Percentiles rank a stretch among this genome's conserved stretches.
These are phyloP conservation scores for Syncephalastrum monosporum DNA, from an alignment of 371 early-diverging fungal genomes.

Conservation along the genomic window DNA sequence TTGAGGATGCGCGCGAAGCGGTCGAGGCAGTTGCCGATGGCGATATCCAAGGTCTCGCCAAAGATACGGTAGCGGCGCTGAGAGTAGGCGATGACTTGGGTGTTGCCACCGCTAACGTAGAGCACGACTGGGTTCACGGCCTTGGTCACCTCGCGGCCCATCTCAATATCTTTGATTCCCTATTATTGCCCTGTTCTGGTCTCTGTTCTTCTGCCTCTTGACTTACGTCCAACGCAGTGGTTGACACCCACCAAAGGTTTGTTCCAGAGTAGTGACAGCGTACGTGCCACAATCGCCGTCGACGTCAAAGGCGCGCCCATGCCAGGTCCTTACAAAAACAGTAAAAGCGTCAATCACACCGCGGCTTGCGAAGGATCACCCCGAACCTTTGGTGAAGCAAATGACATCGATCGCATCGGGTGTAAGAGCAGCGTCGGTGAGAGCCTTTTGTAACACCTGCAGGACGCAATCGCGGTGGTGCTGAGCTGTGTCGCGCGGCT, in stretches of 20 bases:
- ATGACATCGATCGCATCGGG: conserved; percentile 88
- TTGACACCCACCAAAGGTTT: conserved; percentile 98
- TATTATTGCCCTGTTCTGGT: neutral
- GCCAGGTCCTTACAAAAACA: conserved; percentile 80
- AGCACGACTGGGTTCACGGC: conserved; percentile 97
- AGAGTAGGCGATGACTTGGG: conserved; percentile 99
- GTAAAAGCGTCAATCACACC: neutral
- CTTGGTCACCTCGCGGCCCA: conserved; percentile 98
- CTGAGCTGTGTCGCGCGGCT: conserved; percentile 95
- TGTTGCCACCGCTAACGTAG: conserved; percentile 99
- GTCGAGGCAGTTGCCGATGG: conserved; percentile 99
- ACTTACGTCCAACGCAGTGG: conserved; percentile 97
- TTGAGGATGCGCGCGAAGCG: conserved; percentile 95
- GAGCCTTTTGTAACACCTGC: conserved; percentile 75
- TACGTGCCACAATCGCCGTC: conserved; percentile 95
- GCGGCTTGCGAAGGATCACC: neutral
- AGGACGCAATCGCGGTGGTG: conserved; percentile 94
- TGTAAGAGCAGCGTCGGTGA: conserved; percentile 76
- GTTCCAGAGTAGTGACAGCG: conserved; percentile 88
- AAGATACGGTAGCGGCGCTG: conserved; percentile 95
- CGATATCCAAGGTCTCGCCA: conserved; percentile 99
- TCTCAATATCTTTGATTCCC: conserved; percentile 88
- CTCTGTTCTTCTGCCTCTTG: neutral
- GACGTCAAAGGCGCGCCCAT: conserved; percentile 97
- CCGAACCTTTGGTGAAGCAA: conserved; percentile 91